phyloP scores from a whole-genome alignment of 1,139 yeast genomes.

The Maudiozyma humilis region DNA sequence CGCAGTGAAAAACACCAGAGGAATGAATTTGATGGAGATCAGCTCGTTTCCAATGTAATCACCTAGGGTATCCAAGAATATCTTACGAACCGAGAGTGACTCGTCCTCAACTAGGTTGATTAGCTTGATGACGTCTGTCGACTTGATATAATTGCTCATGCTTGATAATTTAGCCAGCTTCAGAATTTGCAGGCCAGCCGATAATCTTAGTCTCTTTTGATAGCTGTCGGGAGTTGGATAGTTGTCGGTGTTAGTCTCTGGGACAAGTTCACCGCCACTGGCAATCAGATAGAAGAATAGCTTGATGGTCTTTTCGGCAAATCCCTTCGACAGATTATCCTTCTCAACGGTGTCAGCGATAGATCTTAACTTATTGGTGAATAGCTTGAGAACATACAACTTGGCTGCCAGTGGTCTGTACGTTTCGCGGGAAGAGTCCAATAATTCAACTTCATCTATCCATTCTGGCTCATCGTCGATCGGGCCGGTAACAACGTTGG shows the following conservation, averaged over 20 bases:
- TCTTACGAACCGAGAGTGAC: conserved; percentile 46
- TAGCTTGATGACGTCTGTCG: conserved; percentile 45
- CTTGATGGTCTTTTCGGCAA: conserved; percentile 59
- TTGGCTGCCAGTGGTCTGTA: conserved; percentile 38
- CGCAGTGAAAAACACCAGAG: conserved; percentile 65
- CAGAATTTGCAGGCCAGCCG: conserved; percentile 59
- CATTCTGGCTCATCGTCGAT: conserved; percentile 36
- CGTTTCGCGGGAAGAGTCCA: too few relatives aligned
- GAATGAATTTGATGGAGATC: conserved; percentile 58
- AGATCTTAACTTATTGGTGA: conserved; percentile 56
- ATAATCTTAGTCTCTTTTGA: conserved; percentile 55
- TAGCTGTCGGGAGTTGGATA: conserved; percentile 58
- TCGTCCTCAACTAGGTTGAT: conserved; percentile 63
- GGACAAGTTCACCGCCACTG: conserved; percentile 75
- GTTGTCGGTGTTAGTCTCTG: conserved; percentile 35
- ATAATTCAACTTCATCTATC: conserved; percentile 39
- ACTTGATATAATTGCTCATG: conserved; percentile 47
- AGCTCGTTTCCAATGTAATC: conserved; percentile 43
- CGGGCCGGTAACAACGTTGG: conserved; percentile 35
- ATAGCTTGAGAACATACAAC: conserved; percentile 47
- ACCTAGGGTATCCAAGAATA: conserved; percentile 47
- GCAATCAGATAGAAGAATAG: conserved; percentile 58
- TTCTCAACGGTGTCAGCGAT: conserved; percentile 29
- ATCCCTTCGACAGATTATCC: conserved; percentile 31
- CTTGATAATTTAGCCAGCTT: conserved; percentile 53